A percentile compares a stretch with the other conserved stretches of the same genome.
Evolutionary conservation across 208 protist species (phyloP).

Genomic region (Wallacemonas sp.): DNA sequence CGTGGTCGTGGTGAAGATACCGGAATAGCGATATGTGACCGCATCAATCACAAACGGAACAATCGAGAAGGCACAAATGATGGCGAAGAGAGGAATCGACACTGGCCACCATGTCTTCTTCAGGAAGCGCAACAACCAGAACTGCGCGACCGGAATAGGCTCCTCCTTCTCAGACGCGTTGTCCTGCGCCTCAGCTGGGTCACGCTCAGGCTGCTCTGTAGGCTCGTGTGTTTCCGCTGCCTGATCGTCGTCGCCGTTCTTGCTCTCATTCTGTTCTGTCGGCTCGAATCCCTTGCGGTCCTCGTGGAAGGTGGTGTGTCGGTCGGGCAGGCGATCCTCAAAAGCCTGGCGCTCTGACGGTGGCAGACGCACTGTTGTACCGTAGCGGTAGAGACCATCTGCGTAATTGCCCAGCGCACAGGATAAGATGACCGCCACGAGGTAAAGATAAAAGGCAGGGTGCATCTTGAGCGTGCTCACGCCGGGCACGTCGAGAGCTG

Average conservation of each 20-base stretch:
- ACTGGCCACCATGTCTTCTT: slow-evolving; percentile 13
- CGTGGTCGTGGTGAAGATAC: not conserved
- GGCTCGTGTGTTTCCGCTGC: slow-evolving; percentile 4
- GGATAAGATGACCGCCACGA: slow-evolving; percentile 26
- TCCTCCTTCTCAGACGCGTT: slow-evolving; percentile 3
- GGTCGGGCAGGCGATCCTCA: slow-evolving; percentile 2
- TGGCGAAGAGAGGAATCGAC: slow-evolving; percentile 8
- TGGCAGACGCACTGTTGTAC: slow-evolving; percentile 17
- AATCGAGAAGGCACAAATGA: slow-evolving; percentile 18
- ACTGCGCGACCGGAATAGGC: not conserved
- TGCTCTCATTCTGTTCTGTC: not conserved
- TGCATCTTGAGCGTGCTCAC: slow-evolving; percentile 20
- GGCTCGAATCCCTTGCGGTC: not conserved
- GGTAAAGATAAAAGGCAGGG: slow-evolving; percentile 31
- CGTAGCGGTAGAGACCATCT: slow-evolving; percentile 18
- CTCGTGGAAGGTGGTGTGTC: not conserved
- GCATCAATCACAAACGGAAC: slow-evolving; percentile 2
- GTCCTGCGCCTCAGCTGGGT: not conserved
- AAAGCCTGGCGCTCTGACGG: slow-evolving; percentile 6
- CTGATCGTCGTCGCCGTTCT: not conserved
- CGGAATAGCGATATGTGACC: slow-evolving; percentile 6
- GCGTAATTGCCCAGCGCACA: slow-evolving; percentile 35
- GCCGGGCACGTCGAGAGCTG: slow-evolving; percentile 52
- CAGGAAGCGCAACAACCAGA: slow-evolving; percentile 5
- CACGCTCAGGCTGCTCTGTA: not conserved